A percentile compares a stretch with the other conserved stretches of the same genome.
phyloP scores from a whole-genome alignment of 148 eudicot genomes.

The Persicaria maculosa region DNA sequence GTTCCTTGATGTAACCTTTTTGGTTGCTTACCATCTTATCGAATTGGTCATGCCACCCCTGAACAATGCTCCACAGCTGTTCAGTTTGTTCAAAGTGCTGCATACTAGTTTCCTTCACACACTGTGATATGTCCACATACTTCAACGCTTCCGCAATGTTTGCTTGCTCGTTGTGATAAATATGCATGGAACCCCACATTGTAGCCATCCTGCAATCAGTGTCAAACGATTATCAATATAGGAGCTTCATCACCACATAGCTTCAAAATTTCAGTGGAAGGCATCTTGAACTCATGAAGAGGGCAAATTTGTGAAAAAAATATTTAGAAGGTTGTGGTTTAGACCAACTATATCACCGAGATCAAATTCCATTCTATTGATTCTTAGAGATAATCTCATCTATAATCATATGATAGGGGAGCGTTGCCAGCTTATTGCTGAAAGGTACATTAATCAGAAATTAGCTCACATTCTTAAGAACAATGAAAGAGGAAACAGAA shows the following conservation, averaged over 20 bases:
- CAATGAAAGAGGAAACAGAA: background rate
- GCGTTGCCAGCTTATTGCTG: background rate
- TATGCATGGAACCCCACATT: slow-evolving; percentile 82
- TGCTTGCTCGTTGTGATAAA: slow-evolving; percentile 50
- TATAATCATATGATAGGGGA: background rate
- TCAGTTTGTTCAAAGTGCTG: slow-evolving; percentile 60
- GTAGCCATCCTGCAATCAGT: slow-evolving; percentile 59
- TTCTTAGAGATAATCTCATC: background rate
- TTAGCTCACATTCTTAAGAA: background rate
- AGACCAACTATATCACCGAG: too few species aligned
- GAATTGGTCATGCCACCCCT: slow-evolving; percentile 59
- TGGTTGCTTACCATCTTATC: slow-evolving; percentile 60
- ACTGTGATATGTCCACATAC: slow-evolving; percentile 48
- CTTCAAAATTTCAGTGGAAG: background rate
- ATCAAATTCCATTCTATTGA: too few species aligned
- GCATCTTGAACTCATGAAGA: background rate
- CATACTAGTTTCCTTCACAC: slow-evolving; percentile 65
- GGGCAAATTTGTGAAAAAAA: too few species aligned
- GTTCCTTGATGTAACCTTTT: slow-evolving; percentile 63
- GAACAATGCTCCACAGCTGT: slow-evolving; percentile 53
- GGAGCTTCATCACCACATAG: background rate
- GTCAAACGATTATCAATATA: background rate
- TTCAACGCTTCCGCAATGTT: slow-evolving; percentile 37
- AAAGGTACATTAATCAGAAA: too few species aligned
- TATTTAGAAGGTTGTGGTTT: too few species aligned